phyloP scores from a whole-genome alignment of 2,329 filamentous ascomycete species.

The Pseudocercospora macadamiae region DNA sequence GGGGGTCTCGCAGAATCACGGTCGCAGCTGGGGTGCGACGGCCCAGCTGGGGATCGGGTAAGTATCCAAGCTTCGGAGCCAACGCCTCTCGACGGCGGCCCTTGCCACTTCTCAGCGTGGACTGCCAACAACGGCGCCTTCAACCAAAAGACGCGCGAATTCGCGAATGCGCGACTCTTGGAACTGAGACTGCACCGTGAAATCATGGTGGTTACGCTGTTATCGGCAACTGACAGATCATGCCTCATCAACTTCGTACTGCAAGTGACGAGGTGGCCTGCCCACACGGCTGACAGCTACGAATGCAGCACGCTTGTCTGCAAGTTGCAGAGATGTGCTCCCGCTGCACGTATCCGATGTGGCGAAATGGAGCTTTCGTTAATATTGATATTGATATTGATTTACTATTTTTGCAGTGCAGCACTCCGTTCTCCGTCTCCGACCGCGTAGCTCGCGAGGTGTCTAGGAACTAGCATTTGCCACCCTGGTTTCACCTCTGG shows the following conservation, averaged over 20 bases:
- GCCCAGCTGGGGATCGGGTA: too few relatives aligned
- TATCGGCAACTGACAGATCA: not conserved
- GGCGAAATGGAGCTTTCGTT: constrained; percentile 10
- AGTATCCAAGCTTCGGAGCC: too few relatives aligned
- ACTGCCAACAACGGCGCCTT: constrained; percentile 6
- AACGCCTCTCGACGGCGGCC: constrained; percentile 2
- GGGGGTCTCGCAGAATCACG: too few relatives aligned
- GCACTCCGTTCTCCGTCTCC: not conserved
- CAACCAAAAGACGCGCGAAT: constrained; percentile 10
- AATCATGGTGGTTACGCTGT: not conserved
- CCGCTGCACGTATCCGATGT: constrained; percentile 11
- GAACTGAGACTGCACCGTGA: too few relatives aligned
- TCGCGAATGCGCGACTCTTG: not conserved
- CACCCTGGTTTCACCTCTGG: not conserved
- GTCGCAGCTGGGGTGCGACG: too few relatives aligned
- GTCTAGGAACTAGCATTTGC: not conserved
- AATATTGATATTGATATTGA: constrained; percentile 6
- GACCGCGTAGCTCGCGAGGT: not conserved
- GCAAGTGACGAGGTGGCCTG: not conserved
- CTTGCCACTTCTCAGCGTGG: not conserved
- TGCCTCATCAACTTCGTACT: not conserved
- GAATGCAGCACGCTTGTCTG: not conserved
- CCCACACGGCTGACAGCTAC: not conserved
- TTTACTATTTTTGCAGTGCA: not conserved
- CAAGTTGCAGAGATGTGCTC: constrained; percentile 3